Conservation (phyloP, 305 asterid species). For the Solanum hybrid region DNA sequence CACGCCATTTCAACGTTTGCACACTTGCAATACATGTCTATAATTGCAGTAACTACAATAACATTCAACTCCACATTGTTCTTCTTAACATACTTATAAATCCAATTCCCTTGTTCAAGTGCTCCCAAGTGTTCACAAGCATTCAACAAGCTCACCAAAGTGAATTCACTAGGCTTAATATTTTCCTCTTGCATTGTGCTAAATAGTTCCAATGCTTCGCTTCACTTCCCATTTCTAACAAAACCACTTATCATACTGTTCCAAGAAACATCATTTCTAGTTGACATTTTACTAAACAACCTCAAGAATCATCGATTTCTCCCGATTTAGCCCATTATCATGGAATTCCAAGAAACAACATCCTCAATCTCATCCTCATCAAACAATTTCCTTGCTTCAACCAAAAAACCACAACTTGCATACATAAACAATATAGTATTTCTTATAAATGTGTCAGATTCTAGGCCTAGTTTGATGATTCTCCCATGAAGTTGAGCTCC, state of each 20-base stretch:
- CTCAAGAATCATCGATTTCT: slow-evolving; percentile 40
- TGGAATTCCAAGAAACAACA: slow-evolving; percentile 58
- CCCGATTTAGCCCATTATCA: slow-evolving; percentile 48
- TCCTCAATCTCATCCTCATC: slow-evolving; percentile 32
- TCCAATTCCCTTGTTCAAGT: slow-evolving; percentile 47
- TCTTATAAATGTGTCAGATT: slow-evolving; percentile 37
- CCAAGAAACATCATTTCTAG: slow-evolving; percentile 53
- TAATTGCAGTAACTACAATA: slow-evolving; percentile 46
- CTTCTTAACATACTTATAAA: slow-evolving; percentile 33
- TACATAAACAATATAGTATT: slow-evolving; percentile 57
- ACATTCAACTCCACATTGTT: slow-evolving; percentile 30
- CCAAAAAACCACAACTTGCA: slow-evolving; percentile 42
- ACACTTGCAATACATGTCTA: slow-evolving; percentile 69
- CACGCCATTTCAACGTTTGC: slow-evolving; percentile 33
- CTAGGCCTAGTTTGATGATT: slow-evolving; percentile 42
- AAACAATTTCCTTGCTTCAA: slow-evolving; percentile 44
- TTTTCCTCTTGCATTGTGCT: slow-evolving; percentile 22
- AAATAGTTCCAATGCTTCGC: slow-evolving; percentile 32
- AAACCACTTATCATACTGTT: slow-evolving; percentile 49
- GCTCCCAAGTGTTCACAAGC: slow-evolving; percentile 50
- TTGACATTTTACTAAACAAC: slow-evolving; percentile 31
- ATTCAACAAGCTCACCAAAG: slow-evolving; percentile 54
- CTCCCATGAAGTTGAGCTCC: slow-evolving; percentile 73
- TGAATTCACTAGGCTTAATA: slow-evolving; percentile 30
- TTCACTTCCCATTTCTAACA: slow-evolving; percentile 44